Evolutionary conservation across 768 basidiomycete species (phyloP), one percentile per base, ranked within the genome.

Genomic region (Daedalea quercina): DNA sequence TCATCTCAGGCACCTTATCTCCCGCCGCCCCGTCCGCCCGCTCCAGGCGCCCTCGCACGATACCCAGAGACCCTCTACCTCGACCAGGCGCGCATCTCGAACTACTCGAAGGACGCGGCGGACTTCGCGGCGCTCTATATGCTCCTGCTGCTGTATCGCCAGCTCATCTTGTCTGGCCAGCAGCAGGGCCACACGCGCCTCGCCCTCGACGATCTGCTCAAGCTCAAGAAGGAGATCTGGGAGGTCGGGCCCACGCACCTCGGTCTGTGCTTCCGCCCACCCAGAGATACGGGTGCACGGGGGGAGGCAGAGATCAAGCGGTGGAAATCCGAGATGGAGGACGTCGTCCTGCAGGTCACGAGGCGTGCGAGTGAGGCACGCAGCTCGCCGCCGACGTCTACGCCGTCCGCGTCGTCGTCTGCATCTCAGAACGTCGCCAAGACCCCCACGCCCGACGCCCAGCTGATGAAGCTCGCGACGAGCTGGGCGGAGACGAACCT

Each of bases 51-150:
- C 43, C 67, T 75, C 31, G 69, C 76, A 50, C 68, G 69, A 34
- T 82, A 76, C 68, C 90, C 85, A 4, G 92, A 94, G 70, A 90
- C 90, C 3, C 73, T 84, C 3, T 87, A 88, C 66, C 81, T 94
- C 49, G 91, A 94, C 71, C 80, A 76, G 53, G 70, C 79, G 41
- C 87, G 91, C 25, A 71, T 94, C 11, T 67, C 76, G 23, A 74
- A 75, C 22, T 77, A 92, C 56, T 79, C 79, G 58, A 73, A 79
- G 40, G 93, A 95, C 54, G 84, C 84, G 0, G 76, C 81, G 25
- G 91, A 94, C 60, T 73, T 85, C 41, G 80, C 81, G 19, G 80
- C 84, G 43, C 69, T 90, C 47, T 89, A 86, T 69, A 85, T 93
- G 81, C 81, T 91, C 59, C 73, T 90, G 33, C 73, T 93, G 61